Evolutionary conservation across 2,329 filamentous ascomycete genomes (phyloP), one percentile per base, ranked within the genome.

Genomic region (Seiridium unicorne): DNA sequence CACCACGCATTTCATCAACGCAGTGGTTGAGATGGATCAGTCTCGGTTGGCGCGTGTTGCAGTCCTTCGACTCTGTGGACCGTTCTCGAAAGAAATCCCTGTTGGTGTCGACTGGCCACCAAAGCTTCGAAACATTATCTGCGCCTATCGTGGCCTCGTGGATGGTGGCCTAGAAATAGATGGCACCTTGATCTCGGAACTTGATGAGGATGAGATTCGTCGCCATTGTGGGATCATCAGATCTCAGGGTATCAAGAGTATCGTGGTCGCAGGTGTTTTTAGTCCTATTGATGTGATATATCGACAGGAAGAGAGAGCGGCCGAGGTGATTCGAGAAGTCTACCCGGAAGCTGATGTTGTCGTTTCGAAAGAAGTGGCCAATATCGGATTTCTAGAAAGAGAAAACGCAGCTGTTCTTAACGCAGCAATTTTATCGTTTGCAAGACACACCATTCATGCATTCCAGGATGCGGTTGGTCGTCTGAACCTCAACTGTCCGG

Each of bases 341-440:
- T 63, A 77, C 1, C 73, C 74, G 0, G 74, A 66, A 0, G 70
- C 67, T 35, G 73, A 81, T 58, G 73, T 84, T 2, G 77, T 83
- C 1, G 73, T 74, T 51, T 81, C 79, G 6, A 77, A 78, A 49
- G 77, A 81, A 7, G 79, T 84, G 2, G 81, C 79, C 10, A 82
- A 76, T 60, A 70, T 81, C 34, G 81, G 73, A 51, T 82, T 85
- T 56, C 71, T 86, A 7, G 85, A 86, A 68, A 76, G 86, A 46
- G 86, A 88, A 68, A 88, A 88, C 65, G 84, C 85, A 0, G 80
- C 83, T 2, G 84, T 88, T 11, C 73, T 89, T 11, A 88, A 89
- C 63, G 85, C 84, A 0, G 79, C 84, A 3, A 84, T 88, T 49
- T 71, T 86, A 11, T 67, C 75, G 1, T 85, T 86, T 64, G 84